phyloP scores from a whole-genome alignment of 169 alveolate species.

The Theileria annulata region DNA sequence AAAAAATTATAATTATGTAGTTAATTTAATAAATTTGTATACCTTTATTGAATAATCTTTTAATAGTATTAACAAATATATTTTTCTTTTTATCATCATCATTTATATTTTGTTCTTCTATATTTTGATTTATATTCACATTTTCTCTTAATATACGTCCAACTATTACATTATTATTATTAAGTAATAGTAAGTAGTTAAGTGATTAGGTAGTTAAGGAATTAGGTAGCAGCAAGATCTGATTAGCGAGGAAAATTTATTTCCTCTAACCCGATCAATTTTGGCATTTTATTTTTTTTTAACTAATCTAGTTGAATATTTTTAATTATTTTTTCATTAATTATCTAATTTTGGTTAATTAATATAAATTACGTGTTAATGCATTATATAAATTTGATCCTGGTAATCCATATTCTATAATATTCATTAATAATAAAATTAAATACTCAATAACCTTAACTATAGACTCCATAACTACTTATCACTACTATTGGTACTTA shows the following conservation, averaged over 20 bases:
- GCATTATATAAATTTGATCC: background rate
- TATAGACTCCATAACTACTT: too few relatives aligned
- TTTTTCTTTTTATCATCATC: background rate
- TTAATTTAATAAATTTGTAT: background rate
- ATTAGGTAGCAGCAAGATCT: background rate
- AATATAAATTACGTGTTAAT: background rate
- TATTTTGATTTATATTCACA: too few relatives aligned
- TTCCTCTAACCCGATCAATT: background rate
- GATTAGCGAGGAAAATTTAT: background rate
- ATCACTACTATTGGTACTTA: too few relatives aligned
- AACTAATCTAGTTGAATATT: too few relatives aligned
- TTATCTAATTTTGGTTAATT: too few relatives aligned
- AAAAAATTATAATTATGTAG: too few relatives aligned
- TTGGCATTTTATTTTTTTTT: background rate
- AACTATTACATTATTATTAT: too few relatives aligned
- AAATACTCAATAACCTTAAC: too few relatives aligned
- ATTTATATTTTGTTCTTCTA: too few relatives aligned
- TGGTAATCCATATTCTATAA: conserved; percentile 8
- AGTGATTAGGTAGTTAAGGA: background rate
- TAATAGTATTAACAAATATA: background rate
- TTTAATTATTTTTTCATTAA: too few relatives aligned
- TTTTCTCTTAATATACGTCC: too few relatives aligned
- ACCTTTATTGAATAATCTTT: background rate
- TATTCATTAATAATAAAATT: background rate
- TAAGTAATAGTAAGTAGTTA: background rate